Base-by-base conservation (phyloP, 1,139 yeast genomes). In the Nakaseomyces glabratus region DNA sequence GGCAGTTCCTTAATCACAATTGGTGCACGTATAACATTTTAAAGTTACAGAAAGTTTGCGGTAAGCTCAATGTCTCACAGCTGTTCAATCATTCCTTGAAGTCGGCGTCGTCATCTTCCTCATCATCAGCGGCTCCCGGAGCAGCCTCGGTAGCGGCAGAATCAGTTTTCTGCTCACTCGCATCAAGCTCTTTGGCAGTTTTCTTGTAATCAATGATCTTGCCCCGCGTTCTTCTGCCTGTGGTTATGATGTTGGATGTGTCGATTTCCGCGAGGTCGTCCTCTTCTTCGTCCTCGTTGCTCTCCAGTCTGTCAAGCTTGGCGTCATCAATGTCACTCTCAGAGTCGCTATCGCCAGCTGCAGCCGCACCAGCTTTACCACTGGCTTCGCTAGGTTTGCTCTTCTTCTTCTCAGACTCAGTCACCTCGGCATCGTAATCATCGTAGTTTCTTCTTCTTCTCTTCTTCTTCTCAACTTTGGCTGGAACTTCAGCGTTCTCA, bases 171-270 rank as follows among this genome's bases (percentile, higher is more conserved):
- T 55, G 62, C 11, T 52, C 59, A 16, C 67, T 76, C 20, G 64
- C 72, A 36, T 72, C 76, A 52, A 84, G 62, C 52, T 82, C 72
- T 45, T 73, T 82, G 19, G 86, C 84, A n/a, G 93, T 88, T 60
- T 82, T 79, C 42, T 75, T 69, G 59, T 81, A 88, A 60, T 88
- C 96, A 49, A 88, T 80, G 21, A 80, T 81, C 56, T 79, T 82
- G 14, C 95, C 94, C 48, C 95, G 74, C 9, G 95, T 85, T 65
- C 97, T 81, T 60, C 95, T 73, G 10, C 95, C 95, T 18, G 76
- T 66, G 17, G 81, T 68, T 44, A 86, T 82, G 55, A 86, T 86
- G 59, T 88, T 88, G 32, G 88, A 65, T 28, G 80, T 69, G 54
- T 86, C 95, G 48, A 88, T 84, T 58, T 82, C 95, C 12, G 73